These are phyloP conservation scores for Fraxinus quadrangulata DNA, from an alignment of 257 asterid species.

Conservation along the genomic window DNA sequence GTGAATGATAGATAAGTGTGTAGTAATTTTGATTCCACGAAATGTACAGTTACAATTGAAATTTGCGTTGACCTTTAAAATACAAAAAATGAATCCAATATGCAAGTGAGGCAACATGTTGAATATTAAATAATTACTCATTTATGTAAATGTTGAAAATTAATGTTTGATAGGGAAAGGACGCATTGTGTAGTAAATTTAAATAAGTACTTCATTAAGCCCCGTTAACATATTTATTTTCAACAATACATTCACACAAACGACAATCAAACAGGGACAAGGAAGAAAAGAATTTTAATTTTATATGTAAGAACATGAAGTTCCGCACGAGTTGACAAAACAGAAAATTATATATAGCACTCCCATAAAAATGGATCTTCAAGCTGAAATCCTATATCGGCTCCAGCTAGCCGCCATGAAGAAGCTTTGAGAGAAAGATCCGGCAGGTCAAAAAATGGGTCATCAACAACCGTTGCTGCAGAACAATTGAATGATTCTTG, in stretches of 20 bases:
- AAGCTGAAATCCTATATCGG: slow-evolving; percentile 44
- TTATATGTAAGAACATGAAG: slow-evolving; percentile 6
- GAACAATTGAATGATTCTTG: slow-evolving; percentile 26
- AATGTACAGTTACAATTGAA: too few species aligned
- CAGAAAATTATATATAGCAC: slow-evolving; percentile 4
- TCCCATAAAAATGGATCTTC: slow-evolving; percentile 54
- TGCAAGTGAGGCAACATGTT: neutral
- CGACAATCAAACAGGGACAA: too few species aligned
- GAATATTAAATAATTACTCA: too few species aligned
- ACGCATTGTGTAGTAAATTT: too few species aligned
- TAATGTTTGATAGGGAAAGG: too few species aligned
- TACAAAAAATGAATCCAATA: neutral
- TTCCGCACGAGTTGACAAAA: neutral
- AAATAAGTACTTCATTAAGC: neutral
- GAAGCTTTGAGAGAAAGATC: slow-evolving; percentile 49
- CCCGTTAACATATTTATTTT: too few species aligned
- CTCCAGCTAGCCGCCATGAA: slow-evolving; percentile 47
- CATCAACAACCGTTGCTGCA: slow-evolving; percentile 34
- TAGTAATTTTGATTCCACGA: too few species aligned
- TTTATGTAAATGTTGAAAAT: too few species aligned
- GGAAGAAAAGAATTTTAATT: too few species aligned
- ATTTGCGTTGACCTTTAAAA: too few species aligned
- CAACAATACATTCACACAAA: too few species aligned
- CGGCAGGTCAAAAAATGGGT: slow-evolving; percentile 50
- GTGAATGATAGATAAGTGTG: too few species aligned